phyloP scores from a whole-genome alignment of 108 stramenopile genomes.

The Nannochloropsis gaditana region DNA sequence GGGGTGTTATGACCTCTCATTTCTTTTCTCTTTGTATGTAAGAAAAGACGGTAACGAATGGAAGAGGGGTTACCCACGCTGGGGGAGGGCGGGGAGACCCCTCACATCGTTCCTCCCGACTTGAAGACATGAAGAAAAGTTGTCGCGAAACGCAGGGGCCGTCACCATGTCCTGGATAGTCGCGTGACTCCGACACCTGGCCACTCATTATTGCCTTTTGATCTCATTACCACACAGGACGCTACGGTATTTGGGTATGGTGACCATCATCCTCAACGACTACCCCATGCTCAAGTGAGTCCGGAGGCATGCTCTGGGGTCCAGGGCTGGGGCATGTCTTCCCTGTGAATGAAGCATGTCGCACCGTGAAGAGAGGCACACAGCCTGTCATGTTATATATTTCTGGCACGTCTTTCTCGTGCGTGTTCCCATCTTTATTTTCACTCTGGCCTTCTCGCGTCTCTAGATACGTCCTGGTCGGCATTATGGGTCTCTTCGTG shows the following conservation, averaged over 20 bases:
- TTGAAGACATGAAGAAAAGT: too few species aligned
- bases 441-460: not conserved
- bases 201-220: not conserved
- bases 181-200: not conserved
- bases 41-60: not conserved
- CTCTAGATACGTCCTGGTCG: conserved; percentile 72
- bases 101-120: too few species aligned
- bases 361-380: not conserved
- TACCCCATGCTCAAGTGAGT: conserved; percentile 90
- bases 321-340: not conserved
- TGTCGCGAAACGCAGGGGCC: too few species aligned
- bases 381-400: not conserved
- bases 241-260: conserved; percentile 95
- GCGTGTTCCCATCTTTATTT: not conserved
- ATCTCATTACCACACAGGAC: conserved; percentile 58
- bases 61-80: too few species aligned
- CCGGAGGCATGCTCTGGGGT: not conserved
- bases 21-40: not conserved
- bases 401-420: not conserved
- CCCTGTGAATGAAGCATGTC: not conserved
- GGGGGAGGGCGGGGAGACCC: too few species aligned
- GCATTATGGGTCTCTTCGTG: conserved; percentile 98
- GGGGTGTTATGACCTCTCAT: not conserved
- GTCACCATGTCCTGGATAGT: too few species aligned
- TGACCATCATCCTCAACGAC: conserved; percentile 98